Base-by-base conservation (phyloP, 371 early-diverging fungal genomes). In the Mucor velutinosus region DNA sequence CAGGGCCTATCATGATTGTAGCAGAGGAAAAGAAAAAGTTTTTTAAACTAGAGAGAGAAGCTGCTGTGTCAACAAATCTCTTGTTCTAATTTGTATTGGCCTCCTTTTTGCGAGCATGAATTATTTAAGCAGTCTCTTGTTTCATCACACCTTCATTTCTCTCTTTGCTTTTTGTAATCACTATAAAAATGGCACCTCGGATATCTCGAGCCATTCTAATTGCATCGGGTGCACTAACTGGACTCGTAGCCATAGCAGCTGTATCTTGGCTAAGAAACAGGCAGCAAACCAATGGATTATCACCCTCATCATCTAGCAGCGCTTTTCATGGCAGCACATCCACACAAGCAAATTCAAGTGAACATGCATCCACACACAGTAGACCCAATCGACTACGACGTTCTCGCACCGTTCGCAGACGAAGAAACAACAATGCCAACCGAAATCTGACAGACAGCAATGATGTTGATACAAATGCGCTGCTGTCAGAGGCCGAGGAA, bases 371-470 rank as follows among this genome's bases (percentile, higher is more conserved):
- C 17, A 43, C 43, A 17, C 15, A 43, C 3, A 15, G 7, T 43
- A 15, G 32, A 30, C 32, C 43, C 4, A 43, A 35, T 55, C 58
- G 71, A 64, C 55, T 76, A 58, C 69, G 81, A 43, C 75, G 81
- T 33, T 67, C 78, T 45, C 75, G 75, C 3, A 65, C 75, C 55
- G 41, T 75, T 25, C 71, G 81, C n/a, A 65, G 75, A 41, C 64
- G 81, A 41, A 65, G 81, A 70, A 62, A 66, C 55, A 27, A 60
- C 41, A 45, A 69, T 35, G 35, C 8, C 6, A 33, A 49, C 15
- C 32, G 60, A 0, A 55, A 53, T 17, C 57, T 59, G 25, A 19
- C 62, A n/a, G 64, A 66, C 39, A 61, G 45, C 32, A 51, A 60
- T 37, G 55, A 63, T 7, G 51, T 45, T 19, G 45, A 60, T 17